A percentile compares a stretch with the other conserved stretches of the same genome.
Conservation (phyloP, 768 basidiomycete genomes). For the Collybia nuda region DNA sequence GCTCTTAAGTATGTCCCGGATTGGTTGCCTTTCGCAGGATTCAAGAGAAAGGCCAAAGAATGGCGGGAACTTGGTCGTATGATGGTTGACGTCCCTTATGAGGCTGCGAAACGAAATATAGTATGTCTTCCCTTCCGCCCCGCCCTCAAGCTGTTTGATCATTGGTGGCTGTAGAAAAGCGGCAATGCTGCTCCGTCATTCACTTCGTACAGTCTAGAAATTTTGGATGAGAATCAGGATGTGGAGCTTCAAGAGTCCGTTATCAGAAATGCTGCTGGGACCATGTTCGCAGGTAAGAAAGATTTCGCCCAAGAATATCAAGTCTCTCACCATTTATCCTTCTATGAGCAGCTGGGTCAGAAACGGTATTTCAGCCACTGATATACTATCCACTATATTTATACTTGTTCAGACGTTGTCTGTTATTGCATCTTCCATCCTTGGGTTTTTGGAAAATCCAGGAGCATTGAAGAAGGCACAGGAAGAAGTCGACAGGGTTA, state of each 20-base stretch:
- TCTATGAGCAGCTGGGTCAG: constrained; percentile 20
- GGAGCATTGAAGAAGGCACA: constrained; percentile 26
- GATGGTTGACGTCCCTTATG: constrained; percentile 24
- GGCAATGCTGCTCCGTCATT: constrained; percentile 21
- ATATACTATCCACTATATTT: not conserved
- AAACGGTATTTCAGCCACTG: constrained; percentile 21
- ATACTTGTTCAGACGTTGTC: constrained; percentile 19
- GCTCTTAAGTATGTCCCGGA: constrained; percentile 31
- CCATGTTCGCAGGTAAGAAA: constrained; percentile 23
- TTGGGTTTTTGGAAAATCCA: constrained; percentile 28
- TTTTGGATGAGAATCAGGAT: constrained; percentile 13
- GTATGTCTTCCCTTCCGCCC: too few relatives aligned
- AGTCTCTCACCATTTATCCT: not conserved
- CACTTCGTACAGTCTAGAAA: constrained; percentile 14
- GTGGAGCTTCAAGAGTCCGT: constrained; percentile 15
- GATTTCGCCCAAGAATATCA: not conserved
- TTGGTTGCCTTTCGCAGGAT: constrained; percentile 35
- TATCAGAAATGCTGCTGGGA: constrained; percentile 20
- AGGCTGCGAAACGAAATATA: constrained; percentile 12
- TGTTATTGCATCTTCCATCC: constrained; percentile 20
- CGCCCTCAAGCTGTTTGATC: too few relatives aligned
- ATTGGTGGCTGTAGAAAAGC: constrained; percentile 9
- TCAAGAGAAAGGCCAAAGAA: constrained; percentile 29
- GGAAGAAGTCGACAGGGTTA: constrained; percentile 27
- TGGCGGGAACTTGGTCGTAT: constrained; percentile 16